Base-by-base conservation (phyloP, 2,329 filamentous ascomycete species). In the Fusarium sacchari region DNA sequence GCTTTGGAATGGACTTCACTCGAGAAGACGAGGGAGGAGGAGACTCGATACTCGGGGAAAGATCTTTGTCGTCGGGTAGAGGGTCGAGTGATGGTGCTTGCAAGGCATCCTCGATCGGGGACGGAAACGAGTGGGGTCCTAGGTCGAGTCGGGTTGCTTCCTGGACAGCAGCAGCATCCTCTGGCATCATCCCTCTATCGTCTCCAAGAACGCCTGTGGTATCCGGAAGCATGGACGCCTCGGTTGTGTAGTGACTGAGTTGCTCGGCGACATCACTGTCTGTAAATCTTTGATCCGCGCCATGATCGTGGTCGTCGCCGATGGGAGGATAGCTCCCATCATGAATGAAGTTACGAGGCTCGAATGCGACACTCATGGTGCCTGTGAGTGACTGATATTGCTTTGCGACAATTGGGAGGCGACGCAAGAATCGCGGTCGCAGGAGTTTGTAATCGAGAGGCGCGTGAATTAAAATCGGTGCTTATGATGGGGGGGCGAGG, bases 1-100 rank as follows among this genome's bases (percentile, higher is more conserved):
- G 90, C 76, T 92, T 92, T 7, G 86, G 83, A 20, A 91, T 88
- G 7, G 86, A 81, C 79, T 89, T 89, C 72, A 83, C 81, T 30
- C 88, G 85, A 13, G 80, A 77, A 3, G 80, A 76, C 17, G 79
- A 76, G 2, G 80, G 77, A 20, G 79, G 76, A 18, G 81, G 80
- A n/a, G 82, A 83, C 9, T 74, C 78, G 5, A 75, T 72, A 17
- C 68, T 73, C 4, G 80, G 82, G 8, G 81, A 81, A 3, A 79
- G 71, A 22, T 83, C 82, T 49, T 83, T 83, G 62, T 80, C 80
- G 36, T 81, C 80, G 26, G 79, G 75, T 14, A 82, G 64, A 34
- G 76, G 67, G 9, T 83, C 81, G 47, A 81, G 77, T 26, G 82
- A 68, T 20, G 80, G 68, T 42, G 79, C 76, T 60, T 79, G 78